A percentile compares a stretch with the other conserved stretches of the same genome.
phyloP scores from a whole-genome alignment of 2,329 filamentous ascomycete genomes.

The Apiospora aurea region DNA sequence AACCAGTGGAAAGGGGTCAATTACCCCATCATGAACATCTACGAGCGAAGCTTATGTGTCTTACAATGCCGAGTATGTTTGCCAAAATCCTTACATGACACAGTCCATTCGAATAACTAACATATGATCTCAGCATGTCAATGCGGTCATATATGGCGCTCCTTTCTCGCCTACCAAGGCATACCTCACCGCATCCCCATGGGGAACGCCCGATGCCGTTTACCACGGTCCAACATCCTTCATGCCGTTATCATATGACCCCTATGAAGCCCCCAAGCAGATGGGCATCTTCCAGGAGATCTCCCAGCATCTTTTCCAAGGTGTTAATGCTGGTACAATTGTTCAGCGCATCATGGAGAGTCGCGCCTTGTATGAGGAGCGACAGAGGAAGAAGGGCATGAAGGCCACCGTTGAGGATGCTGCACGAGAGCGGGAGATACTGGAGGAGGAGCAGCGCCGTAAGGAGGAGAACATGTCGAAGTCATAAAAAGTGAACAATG shows the following conservation, averaged over 20 bases:
- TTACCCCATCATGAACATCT: conserved; percentile 99
- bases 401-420: conserved; percentile 81
- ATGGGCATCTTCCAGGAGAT: conserved; percentile 88
- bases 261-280: conserved; percentile 79
- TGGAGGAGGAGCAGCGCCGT: conserved; percentile 64
- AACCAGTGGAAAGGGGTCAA: conserved; percentile 97
- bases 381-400: conserved; percentile 87
- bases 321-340: conserved; percentile 92
- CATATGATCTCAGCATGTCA: conserved; percentile 70
- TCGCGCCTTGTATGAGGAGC: conserved; percentile 85
- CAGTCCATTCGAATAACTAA: conserved; percentile 25
- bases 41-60: conserved; percentile 93
- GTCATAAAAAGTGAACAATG: not conserved
- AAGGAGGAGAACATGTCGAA: conserved; percentile 49
- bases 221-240: conserved; percentile 98
- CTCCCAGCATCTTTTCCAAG: conserved; percentile 76
- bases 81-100: not conserved
- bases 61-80: conserved; percentile 83
- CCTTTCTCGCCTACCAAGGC: conserved; percentile 84
- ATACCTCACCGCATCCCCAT: conserved; percentile 79
- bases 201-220: conserved; percentile 77
- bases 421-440: conserved; percentile 65
- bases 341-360: conserved; percentile 90
- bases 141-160: conserved; percentile 87
- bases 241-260: conserved; percentile 80